Base-by-base conservation (phyloP, 2,329 filamentous ascomycete genomes). In the Alternaria ethzedia region DNA sequence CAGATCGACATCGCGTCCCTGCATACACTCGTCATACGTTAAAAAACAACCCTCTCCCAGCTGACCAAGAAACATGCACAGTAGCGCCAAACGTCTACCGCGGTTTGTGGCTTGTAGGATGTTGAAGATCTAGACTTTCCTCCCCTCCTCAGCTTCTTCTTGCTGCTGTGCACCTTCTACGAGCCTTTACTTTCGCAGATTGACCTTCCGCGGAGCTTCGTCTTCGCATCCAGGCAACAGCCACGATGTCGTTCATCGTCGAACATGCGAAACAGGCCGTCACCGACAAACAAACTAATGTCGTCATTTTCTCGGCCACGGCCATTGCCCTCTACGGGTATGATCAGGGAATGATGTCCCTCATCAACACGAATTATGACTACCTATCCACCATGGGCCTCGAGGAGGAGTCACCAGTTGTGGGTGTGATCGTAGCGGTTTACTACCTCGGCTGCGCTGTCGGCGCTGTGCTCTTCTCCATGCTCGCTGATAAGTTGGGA, bases 381-480 rank as follows among this genome's bases (percentile, higher is more conserved):
- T 89, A 89, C 69, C 83, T 89, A 1, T 64, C 74, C 7, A 88
- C 86, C 28, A 89, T 90, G 86, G 82, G 82, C 51, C 86, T 89
- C 36, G 61, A 69, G 7, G 79, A 80, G 65, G 80, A 84, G 30
- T 83, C 83, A 5, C 82, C 86, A 1, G 69, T 88, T 21, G 86
- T 89, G 36, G 87, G 87, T 57, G 81, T 88, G 59, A 87, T 89
- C 57, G 87, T 89, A 15, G 85, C 86, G 3, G 82, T 89, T 28
- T 89, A 89, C 79, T 89, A 89, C 67, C 83, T 89, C 6, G 87
- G 87, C n/a, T 89, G 86, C 68, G 82, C 86, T 4, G 75, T 86
- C 4, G 87, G 87, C 13, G 86, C 87, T 3, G 83, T 89, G 1
- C 66, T 87, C 20, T 87, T 87, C 65, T 87, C 84, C n/a, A 83